phyloP scores from a whole-genome alignment of 1,284 basidiomycete species.

The Leccinum subrobustum region DNA sequence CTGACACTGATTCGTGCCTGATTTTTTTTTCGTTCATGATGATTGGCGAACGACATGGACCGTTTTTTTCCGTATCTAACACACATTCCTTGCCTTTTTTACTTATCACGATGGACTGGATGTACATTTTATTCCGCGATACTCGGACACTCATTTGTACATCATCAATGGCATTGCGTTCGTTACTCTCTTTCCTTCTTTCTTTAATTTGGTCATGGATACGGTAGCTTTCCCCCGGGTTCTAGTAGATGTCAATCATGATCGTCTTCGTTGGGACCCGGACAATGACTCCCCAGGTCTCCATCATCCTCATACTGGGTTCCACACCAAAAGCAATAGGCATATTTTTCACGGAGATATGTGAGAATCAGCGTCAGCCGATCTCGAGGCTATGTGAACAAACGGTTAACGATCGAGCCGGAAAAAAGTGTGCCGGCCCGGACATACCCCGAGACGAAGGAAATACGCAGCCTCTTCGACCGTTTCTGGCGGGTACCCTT shows the following conservation, averaged over 20 bases:
- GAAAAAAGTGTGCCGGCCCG: constrained; percentile 23
- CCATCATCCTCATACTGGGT: constrained; percentile 62
- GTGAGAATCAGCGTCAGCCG: constrained; percentile 65
- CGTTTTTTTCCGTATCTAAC: constrained; percentile 1
- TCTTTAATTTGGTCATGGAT: not conserved
- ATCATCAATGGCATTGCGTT: constrained; percentile 30
- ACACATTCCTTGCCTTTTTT: constrained; percentile 14
- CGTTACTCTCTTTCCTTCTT: constrained; percentile 9
- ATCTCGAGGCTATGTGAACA: constrained; percentile 55
- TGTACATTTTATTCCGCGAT: constrained; percentile 21
- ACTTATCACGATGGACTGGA: constrained; percentile 13
- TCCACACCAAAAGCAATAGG: constrained; percentile 89
- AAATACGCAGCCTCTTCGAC: constrained; percentile 68
- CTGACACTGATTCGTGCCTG: constrained; percentile 13
- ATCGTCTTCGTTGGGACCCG: constrained; percentile 73
- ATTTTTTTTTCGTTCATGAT: not conserved
- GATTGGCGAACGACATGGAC: not conserved
- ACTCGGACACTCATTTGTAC: constrained; percentile 34
- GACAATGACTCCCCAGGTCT: constrained; percentile 68
- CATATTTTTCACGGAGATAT: constrained; percentile 69
- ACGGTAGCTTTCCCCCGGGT: not conserved
- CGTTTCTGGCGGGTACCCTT: constrained; percentile 48
- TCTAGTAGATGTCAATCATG: constrained; percentile 55
- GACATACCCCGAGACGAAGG: constrained; percentile 58
- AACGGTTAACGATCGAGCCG: constrained; percentile 11